Conservation (phyloP, 305 asterid genomes). For the Plantago lanceolata region DNA sequence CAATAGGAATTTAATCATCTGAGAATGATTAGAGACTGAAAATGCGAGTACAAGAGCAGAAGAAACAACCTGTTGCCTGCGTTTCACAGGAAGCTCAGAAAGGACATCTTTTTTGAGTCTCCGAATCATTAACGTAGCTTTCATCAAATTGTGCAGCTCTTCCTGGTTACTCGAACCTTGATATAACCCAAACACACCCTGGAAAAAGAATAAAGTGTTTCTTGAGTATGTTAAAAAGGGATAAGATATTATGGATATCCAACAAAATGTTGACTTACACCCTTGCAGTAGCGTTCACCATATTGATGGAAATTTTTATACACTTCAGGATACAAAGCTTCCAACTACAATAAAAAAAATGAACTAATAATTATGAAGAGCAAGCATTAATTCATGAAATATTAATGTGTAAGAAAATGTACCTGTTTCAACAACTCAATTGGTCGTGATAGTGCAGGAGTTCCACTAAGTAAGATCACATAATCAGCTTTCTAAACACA, state of each 20-base stretch:
- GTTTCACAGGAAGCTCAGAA: constrained; percentile 84
- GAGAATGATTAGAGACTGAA: not conserved
- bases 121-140: constrained; percentile 90
- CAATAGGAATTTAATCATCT: not conserved
- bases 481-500: constrained; percentile 71
- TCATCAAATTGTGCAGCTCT: constrained; percentile 94
- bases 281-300: constrained; percentile 96
- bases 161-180: constrained; percentile 99
- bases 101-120: constrained; percentile 97
- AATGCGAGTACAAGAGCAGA: not conserved
- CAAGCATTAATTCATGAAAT: not conserved
- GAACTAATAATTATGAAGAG: constrained; percentile 27
- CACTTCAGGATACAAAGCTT: constrained; percentile 83
- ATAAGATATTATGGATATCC: constrained; percentile 16
- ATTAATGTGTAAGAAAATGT: constrained; percentile 9
- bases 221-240: constrained; percentile 19
- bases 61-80: constrained; percentile 89
- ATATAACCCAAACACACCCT: constrained; percentile 86
- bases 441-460: constrained; percentile 97
- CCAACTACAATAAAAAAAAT: constrained; percentile 82
- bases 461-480: constrained; percentile 86
- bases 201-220: constrained; percentile 22
- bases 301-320: constrained; percentile 83
- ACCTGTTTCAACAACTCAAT: constrained; percentile 96
- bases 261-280: constrained; percentile 60